A percentile compares a stretch with the other conserved stretches of the same genome.
Conservation (phyloP, 352 stramenopile genomes). For the Blastocystis sp. region DNA sequence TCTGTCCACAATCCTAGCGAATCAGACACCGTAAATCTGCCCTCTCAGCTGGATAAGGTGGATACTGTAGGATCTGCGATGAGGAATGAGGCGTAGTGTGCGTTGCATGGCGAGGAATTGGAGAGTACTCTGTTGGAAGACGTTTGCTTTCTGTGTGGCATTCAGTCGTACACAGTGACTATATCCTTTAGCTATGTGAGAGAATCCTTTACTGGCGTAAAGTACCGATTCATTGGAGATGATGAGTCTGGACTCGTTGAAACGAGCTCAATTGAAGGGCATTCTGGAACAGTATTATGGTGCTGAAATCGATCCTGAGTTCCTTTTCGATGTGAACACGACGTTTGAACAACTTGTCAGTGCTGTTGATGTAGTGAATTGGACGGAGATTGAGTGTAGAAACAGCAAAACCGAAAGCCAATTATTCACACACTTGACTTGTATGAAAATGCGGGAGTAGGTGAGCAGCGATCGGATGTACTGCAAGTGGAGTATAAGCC, state of each 20-base stretch:
- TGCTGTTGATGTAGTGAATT: background rate
- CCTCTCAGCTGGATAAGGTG: background rate
- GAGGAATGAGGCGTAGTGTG: background rate
- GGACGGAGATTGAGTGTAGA: background rate
- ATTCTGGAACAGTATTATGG: slow-evolving; percentile 56
- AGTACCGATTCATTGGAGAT: slow-evolving; percentile 25
- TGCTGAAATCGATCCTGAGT: background rate
- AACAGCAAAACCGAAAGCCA: slow-evolving; percentile 26
- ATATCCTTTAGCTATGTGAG: background rate
- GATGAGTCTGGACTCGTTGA: slow-evolving; percentile 46
- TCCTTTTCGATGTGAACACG: slow-evolving; percentile 52
- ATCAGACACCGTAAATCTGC: background rate
- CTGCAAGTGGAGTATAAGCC: background rate
- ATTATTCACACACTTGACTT: background rate
- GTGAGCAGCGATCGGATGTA: background rate
- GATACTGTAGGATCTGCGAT: background rate
- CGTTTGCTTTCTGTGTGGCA: slow-evolving; percentile 9
- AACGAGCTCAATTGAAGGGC: slow-evolving; percentile 35
- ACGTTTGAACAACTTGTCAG: slow-evolving; percentile 21
- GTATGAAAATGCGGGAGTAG: background rate
- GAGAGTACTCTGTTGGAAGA: slow-evolving; percentile 44
- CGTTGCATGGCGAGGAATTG: slow-evolving; percentile 24
- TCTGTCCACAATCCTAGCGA: too few relatives aligned
- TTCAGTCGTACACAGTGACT: slow-evolving; percentile 26
- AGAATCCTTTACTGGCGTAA: background rate